Base-by-base conservation (phyloP, 2,329 filamentous ascomycete species). In the Periconia macrospinosa region DNA sequence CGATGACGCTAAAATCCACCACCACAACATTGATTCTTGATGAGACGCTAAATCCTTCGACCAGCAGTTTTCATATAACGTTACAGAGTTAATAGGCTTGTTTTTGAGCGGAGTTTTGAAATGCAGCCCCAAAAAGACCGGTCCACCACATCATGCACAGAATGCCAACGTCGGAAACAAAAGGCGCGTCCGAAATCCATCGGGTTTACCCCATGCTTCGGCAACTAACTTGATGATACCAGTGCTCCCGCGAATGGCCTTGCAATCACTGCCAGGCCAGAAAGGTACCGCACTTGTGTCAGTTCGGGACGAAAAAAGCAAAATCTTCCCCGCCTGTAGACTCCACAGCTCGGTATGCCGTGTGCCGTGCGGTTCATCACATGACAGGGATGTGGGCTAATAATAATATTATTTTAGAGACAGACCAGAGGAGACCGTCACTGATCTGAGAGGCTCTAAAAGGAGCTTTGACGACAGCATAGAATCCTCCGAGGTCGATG, bases 131-230 rank as follows among this genome's bases (percentile, higher is more conserved):
- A 56, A 10, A 70, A 67, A 42, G 64, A 70, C 7, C 65, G 54
- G 42, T 53, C 62, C 2, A 58, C 59, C 8, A 65, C 56, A 8
- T 70, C 78, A 5, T 82, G 79, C 63, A 71, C 75, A 2, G 78
- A 81, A 59, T 81, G 79, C 57, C 78, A 79, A 55, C 74, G 79
- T 9, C 75, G 79, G 41, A 82, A 82, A 63, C 79, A 81, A 58
- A 81, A 79, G 73, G 78, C 74, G 66, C 60, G 66, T 51, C 46
- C 37, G 49, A 53, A 50, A 49, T 44, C 35, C 44, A 41, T 52
- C 48, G 41, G 41, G 42, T 19, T 10, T 37, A 37, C 33, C 15
- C 33, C 33, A 37, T 6, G 33, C 33, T 37, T 30, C 47, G 41
- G 45, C 14, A 52, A 33, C 67, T 68, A 55, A 69, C 47, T 41